Evolutionary conservation across 148 eudicot species (phyloP), one percentile per base, ranked within the genome.

Genomic region (Fagopyrum esculentum): DNA sequence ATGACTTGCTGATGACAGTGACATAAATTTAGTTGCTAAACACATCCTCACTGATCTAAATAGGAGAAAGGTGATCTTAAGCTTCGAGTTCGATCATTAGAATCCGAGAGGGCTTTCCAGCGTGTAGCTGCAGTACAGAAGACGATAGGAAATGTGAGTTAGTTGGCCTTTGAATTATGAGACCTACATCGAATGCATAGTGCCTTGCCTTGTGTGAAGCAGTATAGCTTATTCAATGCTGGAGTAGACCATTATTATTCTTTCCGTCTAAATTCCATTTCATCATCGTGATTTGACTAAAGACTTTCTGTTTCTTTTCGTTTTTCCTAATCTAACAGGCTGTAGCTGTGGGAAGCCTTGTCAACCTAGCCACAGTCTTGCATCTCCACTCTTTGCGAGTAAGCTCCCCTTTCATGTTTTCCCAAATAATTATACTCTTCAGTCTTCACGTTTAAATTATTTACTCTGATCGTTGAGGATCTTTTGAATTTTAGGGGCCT

Each of bases 51-150:
- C 40, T 74, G 43, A 11, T 74, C 47, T 30, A 71, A 71, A 63
- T 78, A 95, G 97, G 98, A 95, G 81, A 96, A 95, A 86, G 97
- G 98, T 52, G 97, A 95, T 79, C 79, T 95, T 80, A 95, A 95
- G 88, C 97, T 95, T 77, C 91, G 98, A 51, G 98, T 95, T 72
- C 85, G 98, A 80, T 77, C 98, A 77, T 76, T 95, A 78, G 98
- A 95, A 78, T 95, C 98, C 64, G 98, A 95, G 83, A 89, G 98
- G 86, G 77, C 98, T 72, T 95, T 95, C 84, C 96, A 90, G 81
- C 92, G 98, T 40, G 98, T 95, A 73, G 98, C 98, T 73, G 86
- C 91, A 44, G 92, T 95, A 76, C 98, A 95, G 76, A 92, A 87
- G 83, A 95, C 93, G 75, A 89, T 92, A 73, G 97, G 96, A 75